Evolutionary conservation across 2,329 filamentous ascomycete genomes (phyloP).

Genomic region (Aspergillus tanneri): DNA sequence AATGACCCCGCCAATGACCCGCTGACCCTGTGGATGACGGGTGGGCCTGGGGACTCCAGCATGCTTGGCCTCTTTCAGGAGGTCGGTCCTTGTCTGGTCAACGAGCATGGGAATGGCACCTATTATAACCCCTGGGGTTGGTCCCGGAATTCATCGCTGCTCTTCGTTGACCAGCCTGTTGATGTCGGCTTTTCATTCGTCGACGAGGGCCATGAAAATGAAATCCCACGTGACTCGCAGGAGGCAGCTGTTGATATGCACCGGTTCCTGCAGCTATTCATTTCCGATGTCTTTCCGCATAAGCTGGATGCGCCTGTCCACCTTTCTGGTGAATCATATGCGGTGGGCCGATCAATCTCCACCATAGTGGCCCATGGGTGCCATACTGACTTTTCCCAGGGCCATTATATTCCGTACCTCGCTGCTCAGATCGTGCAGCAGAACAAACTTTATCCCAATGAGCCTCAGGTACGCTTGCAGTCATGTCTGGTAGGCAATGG

Average conservation of each 20-base stretch:
- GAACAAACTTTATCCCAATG: constrained; percentile 41
- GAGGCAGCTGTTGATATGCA: constrained; percentile 51
- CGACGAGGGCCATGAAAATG: constrained; percentile 15
- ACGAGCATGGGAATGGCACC: constrained; percentile 24
- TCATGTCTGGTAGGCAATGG: constrained; percentile 52
- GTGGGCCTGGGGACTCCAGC: constrained; percentile 22
- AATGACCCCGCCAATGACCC: constrained; percentile 23
- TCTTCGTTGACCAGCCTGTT: constrained; percentile 30
- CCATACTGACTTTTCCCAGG: constrained; percentile 26
- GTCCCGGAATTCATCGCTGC: constrained; percentile 25
- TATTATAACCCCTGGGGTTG: constrained; percentile 22
- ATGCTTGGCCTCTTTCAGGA: constrained; percentile 22
- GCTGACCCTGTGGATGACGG: constrained; percentile 25
- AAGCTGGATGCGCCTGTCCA: constrained; percentile 42
- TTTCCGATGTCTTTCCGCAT: constrained; percentile 47
- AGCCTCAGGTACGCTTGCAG: constrained; percentile 44
- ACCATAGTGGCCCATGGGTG: not conserved
- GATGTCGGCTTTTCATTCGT: constrained; percentile 29
- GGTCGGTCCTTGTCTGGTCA: constrained; percentile 18
- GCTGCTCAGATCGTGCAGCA: constrained; percentile 47
- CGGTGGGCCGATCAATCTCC: constrained; percentile 22
- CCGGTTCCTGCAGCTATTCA: constrained; percentile 51
- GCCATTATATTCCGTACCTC: constrained; percentile 50
- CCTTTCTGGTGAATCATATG: constrained; percentile 53
- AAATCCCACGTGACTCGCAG: constrained; percentile 33